These are phyloP conservation scores for Kalmanozyma brasiliensis DNA, from an alignment of 1,284 basidiomycete species.

Conservation along the genomic window DNA sequence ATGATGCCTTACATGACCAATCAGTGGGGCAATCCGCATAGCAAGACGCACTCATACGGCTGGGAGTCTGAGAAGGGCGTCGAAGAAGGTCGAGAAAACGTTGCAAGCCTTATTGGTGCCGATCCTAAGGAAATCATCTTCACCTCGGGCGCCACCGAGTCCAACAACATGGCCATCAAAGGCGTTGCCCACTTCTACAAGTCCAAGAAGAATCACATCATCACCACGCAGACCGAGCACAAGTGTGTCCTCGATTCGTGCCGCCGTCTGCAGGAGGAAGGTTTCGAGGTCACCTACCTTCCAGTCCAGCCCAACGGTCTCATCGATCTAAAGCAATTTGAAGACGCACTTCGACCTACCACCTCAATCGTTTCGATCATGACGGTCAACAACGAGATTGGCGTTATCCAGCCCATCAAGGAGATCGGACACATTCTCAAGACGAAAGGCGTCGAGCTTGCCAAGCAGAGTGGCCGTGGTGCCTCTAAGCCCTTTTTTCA, in stretches of 20 bases:
- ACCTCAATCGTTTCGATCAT: constrained; percentile 92
- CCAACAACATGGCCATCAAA: constrained; percentile 98
- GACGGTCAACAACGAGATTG: constrained; percentile 99
- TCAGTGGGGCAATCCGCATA: constrained; percentile 98
- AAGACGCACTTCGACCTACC: constrained; percentile 83
- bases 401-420: constrained; percentile 95
- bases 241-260: constrained; percentile 99
- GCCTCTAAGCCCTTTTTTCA: constrained; percentile 81
- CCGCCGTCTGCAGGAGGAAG: constrained; percentile 92
- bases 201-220: constrained; percentile 72
- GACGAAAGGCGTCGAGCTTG: constrained; percentile 72
- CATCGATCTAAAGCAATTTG: constrained; percentile 79
- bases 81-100: constrained; percentile 88
- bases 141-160: constrained; percentile 97
- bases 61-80: constrained; percentile 98
- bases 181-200: constrained; percentile 86
- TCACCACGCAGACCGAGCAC: constrained; percentile 78
- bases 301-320: constrained; percentile 90
- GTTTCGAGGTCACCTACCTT: constrained; percentile 96
- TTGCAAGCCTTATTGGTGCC: constrained; percentile 91
- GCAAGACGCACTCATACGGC: constrained; percentile 96
- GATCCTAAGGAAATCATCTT: constrained; percentile 96
- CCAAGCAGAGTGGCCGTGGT: constrained; percentile 74
- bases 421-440: constrained; percentile 87
- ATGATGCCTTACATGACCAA: constrained; percentile 97